Evolutionary conservation across 164 flowering plant species (phyloP).

Genomic region (Malania oleifera): DNA sequence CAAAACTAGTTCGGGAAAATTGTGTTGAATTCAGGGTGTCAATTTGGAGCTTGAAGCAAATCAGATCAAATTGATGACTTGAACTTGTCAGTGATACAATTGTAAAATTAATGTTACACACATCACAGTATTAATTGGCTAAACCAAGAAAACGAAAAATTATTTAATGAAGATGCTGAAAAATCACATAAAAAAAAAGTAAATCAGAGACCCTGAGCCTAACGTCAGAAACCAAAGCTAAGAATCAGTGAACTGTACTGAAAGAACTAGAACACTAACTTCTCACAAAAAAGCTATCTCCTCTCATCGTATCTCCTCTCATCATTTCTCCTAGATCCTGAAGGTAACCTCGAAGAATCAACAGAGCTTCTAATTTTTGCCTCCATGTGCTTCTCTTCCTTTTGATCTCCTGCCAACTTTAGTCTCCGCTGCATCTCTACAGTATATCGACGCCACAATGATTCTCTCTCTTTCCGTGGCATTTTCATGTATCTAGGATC

Average conservation of each 20-base stretch:
- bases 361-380: constrained; percentile 32
- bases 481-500: constrained; percentile 74
- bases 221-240: not conserved
- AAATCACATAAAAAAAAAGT: too few relatives aligned
- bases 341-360: constrained; percentile 32
- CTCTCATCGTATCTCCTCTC: constrained; percentile 42
- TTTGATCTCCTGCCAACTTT: constrained; percentile 34
- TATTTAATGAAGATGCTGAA: too few relatives aligned
- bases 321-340: constrained; percentile 38
- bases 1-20: too few relatives aligned
- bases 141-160: too few relatives aligned
- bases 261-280: not conserved
- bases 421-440: constrained; percentile 65
- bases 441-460: constrained; percentile 72
- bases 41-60: too few relatives aligned
- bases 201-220: too few relatives aligned
- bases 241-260: not conserved
- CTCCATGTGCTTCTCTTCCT: constrained; percentile 41
- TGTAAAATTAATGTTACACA: too few relatives aligned
- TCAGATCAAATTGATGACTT: too few relatives aligned
- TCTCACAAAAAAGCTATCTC: constrained; percentile 24
- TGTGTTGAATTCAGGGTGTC: too few relatives aligned
- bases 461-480: constrained; percentile 86
- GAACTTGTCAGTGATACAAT: too few relatives aligned
- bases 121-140: too few relatives aligned